Base-by-base conservation (phyloP, 805 yeast species). In the Saccharomycopsis fodiens region DNA sequence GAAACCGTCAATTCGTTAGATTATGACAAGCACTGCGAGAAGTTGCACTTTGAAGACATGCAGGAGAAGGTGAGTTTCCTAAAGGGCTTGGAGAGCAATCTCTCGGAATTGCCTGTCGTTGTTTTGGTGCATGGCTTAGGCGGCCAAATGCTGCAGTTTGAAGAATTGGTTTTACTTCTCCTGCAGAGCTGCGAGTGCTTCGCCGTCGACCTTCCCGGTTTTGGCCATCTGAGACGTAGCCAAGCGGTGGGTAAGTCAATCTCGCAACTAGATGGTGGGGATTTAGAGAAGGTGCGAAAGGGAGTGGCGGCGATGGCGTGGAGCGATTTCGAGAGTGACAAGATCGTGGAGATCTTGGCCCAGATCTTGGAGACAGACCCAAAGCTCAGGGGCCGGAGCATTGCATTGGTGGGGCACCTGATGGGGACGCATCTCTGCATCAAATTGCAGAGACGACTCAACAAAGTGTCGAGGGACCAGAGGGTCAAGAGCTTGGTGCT, bases 91-190 rank as follows among this genome's bases (percentile, higher is more conserved):
- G 47, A 48, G 12, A 8, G 39, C 10, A 50, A 50, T 35, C 44
- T 77, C 32, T 60, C 68, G 20, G 66, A 66, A 12, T 57, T 78
- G 35, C 94, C 94, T 0, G 65, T 79, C 2, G 61, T 83, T 4
- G 62, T 86, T 2, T 75, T 87, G 46, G 58, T 89, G 16, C 97
- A 88, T 65, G 97, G 97, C 0, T 62, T 91, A 17, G 97, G 97
- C 1, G 97, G 97, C 2, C 91, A 81, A 55, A 67, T 85, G 58
- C 76, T 86, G 19, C 96, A 88, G 59, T 89, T 89, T 59, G 93
- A 85, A 56, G 79, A 82, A 1, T 63, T 85, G 59, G 45, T 58
- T 5, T 79, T 78, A 22, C 67, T 76, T 42, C 74, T 85, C 53
- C 65, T 82, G 29, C 78, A 75, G 52, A 73, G 79, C 51, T 73